phyloP scores from a whole-genome alignment of 768 basidiomycete genomes.

The Mycena galericulata region DNA sequence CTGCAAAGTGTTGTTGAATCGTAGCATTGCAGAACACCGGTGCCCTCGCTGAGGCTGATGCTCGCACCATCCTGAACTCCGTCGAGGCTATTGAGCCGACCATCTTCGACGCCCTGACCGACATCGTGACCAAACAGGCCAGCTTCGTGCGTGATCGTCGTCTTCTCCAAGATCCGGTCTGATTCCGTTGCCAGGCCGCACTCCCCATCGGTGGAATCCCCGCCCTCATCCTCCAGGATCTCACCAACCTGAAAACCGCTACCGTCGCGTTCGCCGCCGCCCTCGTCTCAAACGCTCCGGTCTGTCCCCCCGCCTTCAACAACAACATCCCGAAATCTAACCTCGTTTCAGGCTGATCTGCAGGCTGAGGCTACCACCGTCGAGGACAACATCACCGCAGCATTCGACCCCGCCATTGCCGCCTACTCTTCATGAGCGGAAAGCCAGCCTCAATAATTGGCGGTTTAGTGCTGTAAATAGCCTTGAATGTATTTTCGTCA shows the following conservation, averaged over 20 bases:
- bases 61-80: conserved; percentile 30
- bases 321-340: no score
- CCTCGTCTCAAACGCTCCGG: conserved; percentile 15
- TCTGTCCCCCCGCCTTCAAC: not conserved
- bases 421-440: no score
- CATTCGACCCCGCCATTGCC: conserved; percentile 29
- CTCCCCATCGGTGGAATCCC: conserved; percentile 40
- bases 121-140: conserved; percentile 38
- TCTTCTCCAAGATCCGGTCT: not conserved
- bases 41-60: conserved; percentile 38
- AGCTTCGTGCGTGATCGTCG: conserved; percentile 25
- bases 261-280: conserved; percentile 40
- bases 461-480: no score
- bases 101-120: conserved; percentile 35
- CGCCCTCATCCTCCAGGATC: conserved; percentile 42
- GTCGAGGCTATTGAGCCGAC: conserved; percentile 38
- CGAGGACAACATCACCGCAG: conserved; percentile 14
- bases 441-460: no score
- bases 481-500: no score
- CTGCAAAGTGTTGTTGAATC: not conserved
- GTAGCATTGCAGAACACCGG: not conserved
- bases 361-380: no score
- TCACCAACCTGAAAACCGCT: conserved; percentile 39
- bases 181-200: conserved; percentile 4
- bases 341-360: no score